These are phyloP conservation scores for Cyclanthera cordifolia DNA, from an alignment of 306 rosid species.

Conservation along the genomic window DNA sequence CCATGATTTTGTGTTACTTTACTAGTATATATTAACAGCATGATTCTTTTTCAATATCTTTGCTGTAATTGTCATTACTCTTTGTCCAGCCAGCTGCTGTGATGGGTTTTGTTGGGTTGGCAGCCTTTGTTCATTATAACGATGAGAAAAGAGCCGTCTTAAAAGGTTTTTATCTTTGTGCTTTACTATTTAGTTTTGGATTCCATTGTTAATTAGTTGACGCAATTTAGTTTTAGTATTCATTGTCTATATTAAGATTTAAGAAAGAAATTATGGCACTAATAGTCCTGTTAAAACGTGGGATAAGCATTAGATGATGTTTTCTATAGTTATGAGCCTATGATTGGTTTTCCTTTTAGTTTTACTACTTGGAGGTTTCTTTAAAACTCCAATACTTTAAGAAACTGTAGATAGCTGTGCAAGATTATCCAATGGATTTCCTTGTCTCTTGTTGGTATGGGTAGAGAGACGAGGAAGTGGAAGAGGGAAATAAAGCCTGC, in stretches of 20 bases:
- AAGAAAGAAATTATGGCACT: neutral
- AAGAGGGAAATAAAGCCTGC: neutral
- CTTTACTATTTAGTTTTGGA: neutral
- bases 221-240: neutral
- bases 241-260: neutral
- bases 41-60: neutral
- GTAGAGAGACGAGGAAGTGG: slow-evolving; percentile 1
- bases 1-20: neutral
- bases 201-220: neutral
- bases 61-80: neutral
- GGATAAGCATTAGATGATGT: neutral
- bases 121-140: slow-evolving; percentile 46
- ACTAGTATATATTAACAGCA: neutral
- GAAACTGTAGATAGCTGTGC: neutral
- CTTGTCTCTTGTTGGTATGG: neutral
- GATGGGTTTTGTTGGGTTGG: slow-evolving; percentile 64
- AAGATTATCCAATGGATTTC: neutral
- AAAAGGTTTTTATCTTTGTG: slow-evolving; percentile 40
- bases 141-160: slow-evolving; percentile 72
- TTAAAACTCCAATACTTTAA: neutral
- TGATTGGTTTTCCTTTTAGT: neutral
- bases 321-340: neutral
- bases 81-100: slow-evolving; percentile 52
- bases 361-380: neutral
- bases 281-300: neutral